Percentiles rank a stretch among this genome's conserved stretches.
Conservation (phyloP, 2,329 filamentous ascomycete genomes). For the Parascedosporium putredinis region DNA sequence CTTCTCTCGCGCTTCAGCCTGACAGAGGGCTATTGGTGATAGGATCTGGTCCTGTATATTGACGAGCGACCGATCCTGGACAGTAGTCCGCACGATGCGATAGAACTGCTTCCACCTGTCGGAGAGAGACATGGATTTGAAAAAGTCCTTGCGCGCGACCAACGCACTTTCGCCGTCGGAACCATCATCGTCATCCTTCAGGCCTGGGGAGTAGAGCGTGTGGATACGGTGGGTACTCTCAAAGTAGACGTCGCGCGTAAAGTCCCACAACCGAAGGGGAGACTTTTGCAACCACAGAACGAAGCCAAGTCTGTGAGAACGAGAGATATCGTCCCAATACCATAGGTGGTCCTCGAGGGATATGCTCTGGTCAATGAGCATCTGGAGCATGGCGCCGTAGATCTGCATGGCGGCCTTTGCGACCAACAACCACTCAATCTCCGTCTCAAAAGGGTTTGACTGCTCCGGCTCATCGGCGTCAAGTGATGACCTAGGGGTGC, state of each 20-base stretch:
- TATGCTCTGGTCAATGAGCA: conserved; percentile 71
- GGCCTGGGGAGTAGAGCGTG: conserved; percentile 15
- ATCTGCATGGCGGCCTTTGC: conserved; percentile 89
- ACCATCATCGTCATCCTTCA: conserved; percentile 19
- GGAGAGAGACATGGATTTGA: conserved; percentile 3
- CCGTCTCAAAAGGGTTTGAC: conserved; percentile 51
- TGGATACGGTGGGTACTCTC: conserved; percentile 43
- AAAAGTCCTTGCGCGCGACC: not conserved
- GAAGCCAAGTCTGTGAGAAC: conserved; percentile 66
- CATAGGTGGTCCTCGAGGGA: conserved; percentile 77
- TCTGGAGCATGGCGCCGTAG: conserved; percentile 70
- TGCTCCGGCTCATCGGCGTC: conserved; percentile 14
- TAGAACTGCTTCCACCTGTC: conserved; percentile 65
- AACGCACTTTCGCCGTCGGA: conserved; percentile 17
- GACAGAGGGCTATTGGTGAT: conserved; percentile 66
- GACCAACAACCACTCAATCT: conserved; percentile 83
- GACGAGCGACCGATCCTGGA: conserved; percentile 59
- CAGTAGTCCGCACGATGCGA: conserved; percentile 62
- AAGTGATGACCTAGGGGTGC: conserved; percentile 18
- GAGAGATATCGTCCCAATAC: conserved; percentile 89
- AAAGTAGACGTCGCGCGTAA: conserved; percentile 58
- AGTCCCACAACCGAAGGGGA: conserved; percentile 63
- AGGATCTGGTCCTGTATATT: conserved; percentile 64
- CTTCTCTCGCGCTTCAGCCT: conserved; percentile 66
- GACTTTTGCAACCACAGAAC: conserved; percentile 82